A percentile compares a stretch with the other conserved stretches of the same genome.
phyloP scores from a whole-genome alignment of 164 flowering plant species.

The Aristolochia californica region DNA sequence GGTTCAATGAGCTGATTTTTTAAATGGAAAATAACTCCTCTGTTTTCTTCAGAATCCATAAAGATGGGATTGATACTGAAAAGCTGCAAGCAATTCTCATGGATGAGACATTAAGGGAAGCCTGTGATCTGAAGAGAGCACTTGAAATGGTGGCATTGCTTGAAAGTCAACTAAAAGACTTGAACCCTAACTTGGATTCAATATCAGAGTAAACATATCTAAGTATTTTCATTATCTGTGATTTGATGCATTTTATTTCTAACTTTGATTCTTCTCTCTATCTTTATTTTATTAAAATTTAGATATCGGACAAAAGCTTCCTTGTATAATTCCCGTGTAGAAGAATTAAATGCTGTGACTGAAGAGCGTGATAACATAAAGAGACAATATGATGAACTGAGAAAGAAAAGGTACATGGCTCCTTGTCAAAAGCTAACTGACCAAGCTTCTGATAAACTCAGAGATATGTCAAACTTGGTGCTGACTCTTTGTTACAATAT shows the following conservation, averaged over 20 bases:
- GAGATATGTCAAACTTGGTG: no score
- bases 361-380: constrained; percentile 83
- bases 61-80: constrained; percentile 81
- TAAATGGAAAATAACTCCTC: neutral
- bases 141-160: constrained; percentile 76
- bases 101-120: constrained; percentile 33
- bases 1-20: no score
- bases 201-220: constrained; percentile 89
- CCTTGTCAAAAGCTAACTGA: neutral
- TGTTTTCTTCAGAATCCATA: constrained; percentile 47
- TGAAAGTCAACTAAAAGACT: constrained; percentile 87
- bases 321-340: constrained; percentile 71
- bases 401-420: constrained; percentile 87
- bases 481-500: no score
- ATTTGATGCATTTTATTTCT: neutral
- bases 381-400: constrained; percentile 84
- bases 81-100: constrained; percentile 60
- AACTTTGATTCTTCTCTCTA: neutral
- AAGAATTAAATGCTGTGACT: constrained; percentile 69
- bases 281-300: neutral
- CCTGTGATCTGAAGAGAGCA: constrained; percentile 53
- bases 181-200: constrained; percentile 98
- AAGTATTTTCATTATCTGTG: constrained; percentile 1
- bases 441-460: no score
- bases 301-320: constrained; percentile 73